phyloP scores from a whole-genome alignment of 257 asterid genomes.

The Gynochthodes officinalis region DNA sequence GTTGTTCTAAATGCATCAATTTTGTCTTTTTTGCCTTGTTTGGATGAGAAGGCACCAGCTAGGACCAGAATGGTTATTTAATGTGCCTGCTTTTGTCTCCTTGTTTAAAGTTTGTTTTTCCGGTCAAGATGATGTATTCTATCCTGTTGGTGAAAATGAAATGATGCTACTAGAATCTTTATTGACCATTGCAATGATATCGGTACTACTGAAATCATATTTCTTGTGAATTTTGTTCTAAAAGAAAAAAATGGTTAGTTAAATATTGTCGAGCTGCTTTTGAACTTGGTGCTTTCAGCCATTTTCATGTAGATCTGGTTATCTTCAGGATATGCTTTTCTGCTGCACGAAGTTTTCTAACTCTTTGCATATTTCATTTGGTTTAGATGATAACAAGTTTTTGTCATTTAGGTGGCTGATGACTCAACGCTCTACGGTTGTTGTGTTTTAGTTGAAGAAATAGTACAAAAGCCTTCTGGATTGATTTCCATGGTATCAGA shows the following conservation, averaged over 20 bases:
- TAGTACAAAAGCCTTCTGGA: constrained; percentile 84
- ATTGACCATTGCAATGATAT: background rate
- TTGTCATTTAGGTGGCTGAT: constrained; percentile 76
- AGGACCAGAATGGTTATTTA: background rate
- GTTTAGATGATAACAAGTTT: background rate
- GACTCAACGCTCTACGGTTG: constrained; percentile 95
- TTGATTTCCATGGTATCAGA: constrained; percentile 82
- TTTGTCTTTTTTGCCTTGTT: background rate
- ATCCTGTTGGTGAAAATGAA: background rate
- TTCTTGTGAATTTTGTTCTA: background rate
- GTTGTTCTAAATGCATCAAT: background rate
- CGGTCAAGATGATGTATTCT: background rate
- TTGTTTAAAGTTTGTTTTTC: background rate
- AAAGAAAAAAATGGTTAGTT: background rate
- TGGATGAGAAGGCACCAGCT: background rate
- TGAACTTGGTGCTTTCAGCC: background rate
- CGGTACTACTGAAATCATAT: no score
- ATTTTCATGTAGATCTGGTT: background rate
- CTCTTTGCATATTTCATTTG: background rate
- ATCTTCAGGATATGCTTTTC: background rate
- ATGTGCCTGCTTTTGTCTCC: background rate
- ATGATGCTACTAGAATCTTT: background rate
- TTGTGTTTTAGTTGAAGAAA: constrained; percentile 94
- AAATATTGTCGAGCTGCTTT: background rate
- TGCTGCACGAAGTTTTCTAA: background rate